A percentile compares a stretch with the other conserved stretches of the same genome.
Evolutionary conservation across 345 rosid species (phyloP).

Genomic region (Salix suchowensis): DNA sequence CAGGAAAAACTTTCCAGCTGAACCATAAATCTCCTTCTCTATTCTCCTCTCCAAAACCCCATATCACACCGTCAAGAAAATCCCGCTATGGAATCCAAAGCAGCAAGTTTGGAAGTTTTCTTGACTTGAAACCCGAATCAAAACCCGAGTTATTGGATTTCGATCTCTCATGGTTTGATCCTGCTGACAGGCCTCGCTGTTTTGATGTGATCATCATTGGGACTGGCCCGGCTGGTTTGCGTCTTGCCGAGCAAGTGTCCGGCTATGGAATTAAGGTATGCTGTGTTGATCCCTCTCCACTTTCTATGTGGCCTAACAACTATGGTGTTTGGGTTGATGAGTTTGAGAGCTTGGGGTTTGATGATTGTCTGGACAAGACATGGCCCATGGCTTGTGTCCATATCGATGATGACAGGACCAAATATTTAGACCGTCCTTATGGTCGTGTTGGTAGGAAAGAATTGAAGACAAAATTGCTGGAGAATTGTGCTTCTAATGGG

Average conservation of each 20-base stretch:
- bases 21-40: not conserved
- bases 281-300: slow-evolving; percentile 66
- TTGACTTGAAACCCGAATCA: slow-evolving; percentile 44
- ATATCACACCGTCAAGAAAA: slow-evolving; percentile 1
- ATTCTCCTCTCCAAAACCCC: slow-evolving; percentile 11
- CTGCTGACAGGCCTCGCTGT: slow-evolving; percentile 22
- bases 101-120: slow-evolving; percentile 45
- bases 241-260: slow-evolving; percentile 58
- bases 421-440: slow-evolving; percentile 54
- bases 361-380: slow-evolving; percentile 50
- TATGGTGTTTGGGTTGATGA: slow-evolving; percentile 80
- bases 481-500: slow-evolving; percentile 41
- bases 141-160: slow-evolving; percentile 31
- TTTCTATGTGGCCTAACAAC: slow-evolving; percentile 56
- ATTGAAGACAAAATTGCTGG: slow-evolving; percentile 42
- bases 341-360: slow-evolving; percentile 49
- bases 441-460: slow-evolving; percentile 48
- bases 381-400: slow-evolving; percentile 53
- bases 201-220: slow-evolving; percentile 60
- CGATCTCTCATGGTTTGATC: slow-evolving; percentile 38
- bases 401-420: slow-evolving; percentile 41
- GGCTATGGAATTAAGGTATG: slow-evolving; percentile 50
- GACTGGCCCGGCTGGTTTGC: slow-evolving; percentile 65
- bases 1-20: slow-evolving; percentile 6
- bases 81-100: slow-evolving; percentile 12